phyloP scores from a whole-genome alignment of 768 basidiomycete species.

The Nidula microcarpa region DNA sequence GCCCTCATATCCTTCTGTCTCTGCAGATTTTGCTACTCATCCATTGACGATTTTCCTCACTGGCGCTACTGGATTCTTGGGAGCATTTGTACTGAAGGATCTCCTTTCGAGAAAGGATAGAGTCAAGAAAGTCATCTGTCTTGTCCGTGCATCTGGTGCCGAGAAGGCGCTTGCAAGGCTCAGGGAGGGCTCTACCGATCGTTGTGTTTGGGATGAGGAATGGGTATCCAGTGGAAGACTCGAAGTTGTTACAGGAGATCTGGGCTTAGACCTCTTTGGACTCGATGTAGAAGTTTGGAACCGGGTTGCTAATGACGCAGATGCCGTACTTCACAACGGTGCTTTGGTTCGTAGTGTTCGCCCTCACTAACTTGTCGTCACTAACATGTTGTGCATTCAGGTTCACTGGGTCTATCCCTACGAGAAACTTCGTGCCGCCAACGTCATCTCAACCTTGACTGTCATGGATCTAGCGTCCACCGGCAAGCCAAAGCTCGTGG shows the following conservation, averaged over 20 bases:
- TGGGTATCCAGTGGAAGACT: conserved; percentile 72
- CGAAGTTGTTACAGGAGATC: conserved; percentile 82
- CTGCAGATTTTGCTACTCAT: conserved; percentile 49
- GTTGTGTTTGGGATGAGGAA: conserved; percentile 83
- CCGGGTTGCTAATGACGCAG: conserved; percentile 64
- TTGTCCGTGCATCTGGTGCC: conserved; percentile 71
- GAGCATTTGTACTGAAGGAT: conserved; percentile 86
- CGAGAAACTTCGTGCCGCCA: conserved; percentile 85
- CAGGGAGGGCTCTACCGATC: conserved; percentile 66
- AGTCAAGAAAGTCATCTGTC: conserved; percentile 86
- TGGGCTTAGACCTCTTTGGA: conserved; percentile 74
- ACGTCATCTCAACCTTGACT: conserved; percentile 89
- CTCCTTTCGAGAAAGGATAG: conserved; percentile 58
- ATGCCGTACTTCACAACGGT: conserved; percentile 91
- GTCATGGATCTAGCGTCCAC: conserved; percentile 76
- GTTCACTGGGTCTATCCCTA: conserved; percentile 99
- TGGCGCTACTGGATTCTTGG: conserved; percentile 95
- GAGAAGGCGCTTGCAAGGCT: conserved; percentile 68
- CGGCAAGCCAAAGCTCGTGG: conserved; percentile 71
- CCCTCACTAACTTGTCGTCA: not conserved
- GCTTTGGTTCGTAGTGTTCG: conserved; percentile 54
- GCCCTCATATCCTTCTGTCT: conserved; percentile 56
- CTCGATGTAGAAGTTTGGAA: conserved; percentile 63
- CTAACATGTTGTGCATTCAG: conserved; percentile 28
- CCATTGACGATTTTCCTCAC: conserved; percentile 87